These are phyloP conservation scores for Trichaptum fuscoviolaceum DNA, from an alignment of 768 basidiomycete genomes.

Conservation along the genomic window DNA sequence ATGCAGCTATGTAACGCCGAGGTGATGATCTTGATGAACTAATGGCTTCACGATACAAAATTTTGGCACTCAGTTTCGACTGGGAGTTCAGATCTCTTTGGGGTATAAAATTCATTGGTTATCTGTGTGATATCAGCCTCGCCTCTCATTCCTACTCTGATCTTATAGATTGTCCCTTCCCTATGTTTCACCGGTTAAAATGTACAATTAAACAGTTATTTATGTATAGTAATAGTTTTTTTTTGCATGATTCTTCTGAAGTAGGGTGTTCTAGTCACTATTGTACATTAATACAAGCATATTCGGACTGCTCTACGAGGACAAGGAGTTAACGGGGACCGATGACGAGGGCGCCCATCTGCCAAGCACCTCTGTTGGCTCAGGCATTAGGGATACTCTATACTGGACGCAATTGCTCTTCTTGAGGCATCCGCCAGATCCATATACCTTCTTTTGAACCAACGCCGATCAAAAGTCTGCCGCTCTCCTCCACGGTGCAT, in stretches of 20 bases:
- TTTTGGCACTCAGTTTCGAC: background rate
- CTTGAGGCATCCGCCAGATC: background rate
- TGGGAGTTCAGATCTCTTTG: background rate
- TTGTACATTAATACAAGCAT: background rate
- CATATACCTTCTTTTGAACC: constrained; percentile 1
- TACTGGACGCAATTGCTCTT: background rate
- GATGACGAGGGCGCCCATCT: background rate
- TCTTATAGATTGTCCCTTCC: background rate
- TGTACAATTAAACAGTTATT: background rate
- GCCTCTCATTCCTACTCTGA: background rate
- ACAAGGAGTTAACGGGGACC: background rate
- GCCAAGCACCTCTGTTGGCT: background rate
- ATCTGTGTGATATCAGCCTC: background rate
- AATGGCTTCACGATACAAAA: background rate
- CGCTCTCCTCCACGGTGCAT: constrained; percentile 1
- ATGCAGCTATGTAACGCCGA: background rate
- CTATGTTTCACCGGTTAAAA: background rate
- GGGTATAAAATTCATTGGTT: background rate
- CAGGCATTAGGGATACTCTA: background rate
- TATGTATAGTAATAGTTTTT: background rate
- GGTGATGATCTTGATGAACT: background rate
- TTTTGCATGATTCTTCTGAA: background rate
- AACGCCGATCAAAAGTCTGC: background rate
- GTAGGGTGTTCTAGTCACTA: too few relatives aligned
- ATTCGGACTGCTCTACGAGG: background rate